Base-by-base conservation (phyloP, 2,329 filamentous ascomycete species). In the Ilyonectria destructans region DNA sequence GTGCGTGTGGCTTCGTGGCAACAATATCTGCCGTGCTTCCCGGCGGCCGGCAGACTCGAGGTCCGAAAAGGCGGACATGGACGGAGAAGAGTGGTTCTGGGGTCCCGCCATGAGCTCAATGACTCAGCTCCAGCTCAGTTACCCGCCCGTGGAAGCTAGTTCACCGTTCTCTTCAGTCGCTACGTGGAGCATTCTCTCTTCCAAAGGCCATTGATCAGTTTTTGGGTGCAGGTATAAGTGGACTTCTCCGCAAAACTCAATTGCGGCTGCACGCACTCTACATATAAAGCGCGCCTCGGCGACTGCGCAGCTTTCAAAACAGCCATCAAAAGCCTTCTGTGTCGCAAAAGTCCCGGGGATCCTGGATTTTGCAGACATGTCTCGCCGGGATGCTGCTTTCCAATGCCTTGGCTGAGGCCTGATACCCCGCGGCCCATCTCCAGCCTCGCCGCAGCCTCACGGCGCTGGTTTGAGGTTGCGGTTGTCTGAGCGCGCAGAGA, bases 221-320 rank as follows among this genome's bases (percentile, higher is more conserved):
- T 68, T 68, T 52, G 62, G 59, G 62, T 71, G 66, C 66, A 71
- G 60, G 60, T 65, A 59, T 58, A 69, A 67, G 71, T 73, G 71
- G 67, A 65, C 62, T 71, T 33, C 49, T 72, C 67, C 68, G 67
- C 69, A 69, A 68, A 65, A 61, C 61, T 70, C 58, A 56, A 58
- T 64, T 60, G 52, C 48, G 54, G 58, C 71, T 75, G 73, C 73
- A 75, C 65, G 69, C 71, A 75, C 71, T 74, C 66, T 69, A 69
- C 65, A 66, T 46, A 58, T 58, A 15, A 59, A 57, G 64, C 61
- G 62, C 62, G 65, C 65, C 71, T 72, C 69, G 62, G 29, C 65
- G 51, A 66, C 62, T 54, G 21, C 45, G 21, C 58, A 29, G 52
- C 21, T 26, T 65, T 43, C 37, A 33, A 23, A 37, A 69, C 69